Conservation (phyloP, 495 filamentous ascomycete genomes). For the Aspergillus mulundensis region DNA sequence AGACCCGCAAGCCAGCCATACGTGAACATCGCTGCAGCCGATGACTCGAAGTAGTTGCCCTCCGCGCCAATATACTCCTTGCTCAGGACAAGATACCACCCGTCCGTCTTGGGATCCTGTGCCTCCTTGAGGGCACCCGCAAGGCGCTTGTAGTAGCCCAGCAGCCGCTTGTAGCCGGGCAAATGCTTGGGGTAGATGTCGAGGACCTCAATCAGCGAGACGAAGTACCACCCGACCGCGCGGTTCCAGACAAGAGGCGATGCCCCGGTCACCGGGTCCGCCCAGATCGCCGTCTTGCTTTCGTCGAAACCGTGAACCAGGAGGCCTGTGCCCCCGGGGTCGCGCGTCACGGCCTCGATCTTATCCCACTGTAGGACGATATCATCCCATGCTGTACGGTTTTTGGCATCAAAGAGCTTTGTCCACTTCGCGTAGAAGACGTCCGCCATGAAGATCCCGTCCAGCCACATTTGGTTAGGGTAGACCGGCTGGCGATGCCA, state of each 20-base stretch:
- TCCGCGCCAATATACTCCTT: background rate
- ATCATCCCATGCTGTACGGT: background rate
- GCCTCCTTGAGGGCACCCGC: background rate
- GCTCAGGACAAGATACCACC: conserved; percentile 1
- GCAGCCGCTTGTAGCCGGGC: background rate
- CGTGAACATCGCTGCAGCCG: conserved; percentile 1
- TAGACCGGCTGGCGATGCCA: conserved; percentile 2
- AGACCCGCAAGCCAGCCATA: conserved; percentile 3
- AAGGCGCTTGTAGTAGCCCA: conserved; percentile 1
- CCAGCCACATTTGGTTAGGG: conserved; percentile 3
- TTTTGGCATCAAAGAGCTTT: conserved; percentile 1
- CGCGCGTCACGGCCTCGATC: background rate
- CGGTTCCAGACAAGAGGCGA: conserved; percentile 8
- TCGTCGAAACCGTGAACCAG: conserved; percentile 1
- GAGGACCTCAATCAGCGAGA: conserved; percentile 2
- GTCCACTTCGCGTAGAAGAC: conserved; percentile 3
- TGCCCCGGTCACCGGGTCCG: background rate
- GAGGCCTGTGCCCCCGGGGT: background rate
- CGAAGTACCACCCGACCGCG: conserved; percentile 4
- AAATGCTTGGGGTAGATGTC: conserved; percentile 4
- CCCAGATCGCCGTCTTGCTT: conserved; percentile 3
- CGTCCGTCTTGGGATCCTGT: background rate
- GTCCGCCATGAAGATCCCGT: conserved; percentile 7
- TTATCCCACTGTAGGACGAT: conserved; percentile 8
- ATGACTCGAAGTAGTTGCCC: conserved; percentile 3